Percentiles rank a stretch among this genome's conserved stretches.
These are phyloP conservation scores for Andrographis paniculata DNA, from an alignment of 305 asterid genomes.

Conservation along the genomic window DNA sequence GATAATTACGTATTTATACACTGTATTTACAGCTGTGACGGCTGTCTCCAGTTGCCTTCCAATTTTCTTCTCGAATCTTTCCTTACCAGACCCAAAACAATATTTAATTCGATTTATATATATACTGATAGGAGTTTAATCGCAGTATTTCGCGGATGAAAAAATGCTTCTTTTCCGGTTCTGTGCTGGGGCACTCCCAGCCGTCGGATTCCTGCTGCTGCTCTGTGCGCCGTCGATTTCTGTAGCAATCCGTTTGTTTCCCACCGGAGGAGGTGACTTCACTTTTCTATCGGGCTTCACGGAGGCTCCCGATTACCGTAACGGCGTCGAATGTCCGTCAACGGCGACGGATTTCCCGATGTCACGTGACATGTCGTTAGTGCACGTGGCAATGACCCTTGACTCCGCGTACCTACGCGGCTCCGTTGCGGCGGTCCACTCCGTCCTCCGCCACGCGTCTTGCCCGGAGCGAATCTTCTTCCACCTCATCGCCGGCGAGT, in stretches of 20 bases:
- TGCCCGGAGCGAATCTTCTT: constrained; percentile 36
- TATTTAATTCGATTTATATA: too few species aligned
- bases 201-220: constrained; percentile 24
- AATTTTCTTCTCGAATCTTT: too few species aligned
- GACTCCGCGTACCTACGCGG: constrained; percentile 48
- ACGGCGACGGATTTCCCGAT: constrained; percentile 12
- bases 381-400: constrained; percentile 48
- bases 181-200: constrained; percentile 3
- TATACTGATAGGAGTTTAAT: too few species aligned
- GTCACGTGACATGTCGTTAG: constrained; percentile 27
- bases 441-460: constrained; percentile 46
- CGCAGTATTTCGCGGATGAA: too few species aligned
- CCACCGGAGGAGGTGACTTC: constrained; percentile 18
- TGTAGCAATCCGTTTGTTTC: constrained; percentile 59
- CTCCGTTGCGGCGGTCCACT: constrained; percentile 41
- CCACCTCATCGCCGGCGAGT: constrained; percentile 37
- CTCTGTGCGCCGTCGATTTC: constrained; percentile 26
- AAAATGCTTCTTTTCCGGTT: too few species aligned
- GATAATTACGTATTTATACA: too few species aligned
- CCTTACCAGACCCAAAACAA: too few species aligned
- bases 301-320: constrained; percentile 81
- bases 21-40: too few species aligned
- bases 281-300: constrained; percentile 30
- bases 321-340: constrained; percentile 56
- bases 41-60: too few species aligned